Conservation (phyloP, 352 stramenopile species). For the Ophiocytium majus region DNA sequence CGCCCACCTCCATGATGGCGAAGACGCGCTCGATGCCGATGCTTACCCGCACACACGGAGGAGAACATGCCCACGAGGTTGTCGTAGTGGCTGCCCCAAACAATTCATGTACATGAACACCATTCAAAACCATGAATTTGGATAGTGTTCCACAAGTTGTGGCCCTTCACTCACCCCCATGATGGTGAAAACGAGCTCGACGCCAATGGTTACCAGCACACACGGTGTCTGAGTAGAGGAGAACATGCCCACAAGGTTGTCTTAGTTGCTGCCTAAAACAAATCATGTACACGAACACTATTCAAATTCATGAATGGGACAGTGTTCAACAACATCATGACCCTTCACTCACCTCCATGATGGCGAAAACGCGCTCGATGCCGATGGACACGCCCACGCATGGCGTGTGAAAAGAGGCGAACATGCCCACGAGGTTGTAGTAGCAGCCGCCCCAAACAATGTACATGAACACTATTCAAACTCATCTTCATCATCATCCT, state of each 20-base stretch:
- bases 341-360: constrained; percentile 76
- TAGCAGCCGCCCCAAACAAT: constrained; percentile 95
- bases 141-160: too few species aligned
- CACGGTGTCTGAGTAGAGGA: constrained; percentile 91
- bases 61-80: constrained; percentile 98
- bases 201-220: constrained; percentile 95
- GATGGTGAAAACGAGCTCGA: constrained; percentile 97
- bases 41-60: constrained; percentile 92
- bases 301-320: too few species aligned
- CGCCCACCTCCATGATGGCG: constrained; percentile 84
- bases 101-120: too few species aligned
- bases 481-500: too few species aligned
- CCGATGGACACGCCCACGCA: constrained; percentile 96
- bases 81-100: constrained; percentile 94
- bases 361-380: constrained; percentile 97
- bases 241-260: constrained; percentile 98
- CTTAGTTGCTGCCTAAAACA: constrained; percentile 92
- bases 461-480: too few species aligned
- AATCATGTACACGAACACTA: too few species aligned
- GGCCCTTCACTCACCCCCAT: constrained; percentile 72
- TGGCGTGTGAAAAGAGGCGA: constrained; percentile 89
- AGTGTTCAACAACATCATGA: too few species aligned
- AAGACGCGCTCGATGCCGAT: constrained; percentile 98
- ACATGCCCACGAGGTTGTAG: constrained; percentile 98
- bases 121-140: too few species aligned